Evolutionary conservation across 257 asterid species (phyloP).

Genomic region (Prunella vulgaris): DNA sequence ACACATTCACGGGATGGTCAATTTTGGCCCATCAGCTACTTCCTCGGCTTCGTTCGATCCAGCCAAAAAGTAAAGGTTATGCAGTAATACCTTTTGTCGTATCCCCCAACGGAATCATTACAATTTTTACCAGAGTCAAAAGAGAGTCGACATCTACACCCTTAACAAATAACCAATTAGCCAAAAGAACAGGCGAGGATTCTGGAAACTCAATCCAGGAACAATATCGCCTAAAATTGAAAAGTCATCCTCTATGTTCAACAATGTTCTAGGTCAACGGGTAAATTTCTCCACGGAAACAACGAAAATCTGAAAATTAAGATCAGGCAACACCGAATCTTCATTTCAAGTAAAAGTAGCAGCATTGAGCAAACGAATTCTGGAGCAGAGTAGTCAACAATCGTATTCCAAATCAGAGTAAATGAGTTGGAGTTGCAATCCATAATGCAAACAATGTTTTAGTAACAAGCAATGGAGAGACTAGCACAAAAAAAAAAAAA

Average conservation of each 20-base stretch:
- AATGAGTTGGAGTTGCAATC: slow-evolving; percentile 17
- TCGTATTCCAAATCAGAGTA: slow-evolving; percentile 9
- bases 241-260: background rate
- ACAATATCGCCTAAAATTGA: background rate
- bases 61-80: slow-evolving; percentile 14
- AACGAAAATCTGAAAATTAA: background rate
- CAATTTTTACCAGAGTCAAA: slow-evolving; percentile 18
- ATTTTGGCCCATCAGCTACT: slow-evolving; percentile 17
- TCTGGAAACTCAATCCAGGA: slow-evolving; percentile 15
- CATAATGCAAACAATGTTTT: background rate
- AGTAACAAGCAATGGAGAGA: background rate
- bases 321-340: slow-evolving; percentile 13
- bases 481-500: background rate
- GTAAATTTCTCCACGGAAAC: background rate
- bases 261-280: slow-evolving; percentile 21
- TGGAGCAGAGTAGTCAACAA: slow-evolving; percentile 4
- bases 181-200: background rate
- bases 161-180: background rate
- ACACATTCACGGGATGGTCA: slow-evolving; percentile 23
- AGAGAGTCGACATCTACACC: background rate
- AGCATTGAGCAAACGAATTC: slow-evolving; percentile 14
- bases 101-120: slow-evolving; percentile 1
- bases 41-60: slow-evolving; percentile 21
- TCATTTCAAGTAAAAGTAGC: slow-evolving; percentile 21
- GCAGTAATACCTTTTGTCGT: slow-evolving; percentile 16